These are phyloP conservation scores for Nicotiana benthamiana DNA, from an alignment of 257 asterid genomes.

Conservation along the genomic window DNA sequence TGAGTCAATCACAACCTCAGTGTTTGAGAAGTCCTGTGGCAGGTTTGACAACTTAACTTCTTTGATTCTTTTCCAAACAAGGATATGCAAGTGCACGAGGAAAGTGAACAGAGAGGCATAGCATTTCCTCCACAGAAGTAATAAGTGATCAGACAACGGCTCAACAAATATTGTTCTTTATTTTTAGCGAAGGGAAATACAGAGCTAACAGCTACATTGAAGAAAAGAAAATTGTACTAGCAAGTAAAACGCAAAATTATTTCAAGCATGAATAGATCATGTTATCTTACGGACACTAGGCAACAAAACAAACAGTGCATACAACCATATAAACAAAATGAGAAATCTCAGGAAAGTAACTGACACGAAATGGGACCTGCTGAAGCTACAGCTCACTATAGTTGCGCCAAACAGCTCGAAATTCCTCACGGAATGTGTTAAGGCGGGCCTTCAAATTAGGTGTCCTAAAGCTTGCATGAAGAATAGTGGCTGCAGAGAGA, in stretches of 20 bases:
- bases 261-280: neutral
- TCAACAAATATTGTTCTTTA: neutral
- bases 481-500: constrained; percentile 43
- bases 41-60: neutral
- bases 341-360: constrained; percentile 17
- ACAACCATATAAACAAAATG: neutral
- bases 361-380: constrained; percentile 12
- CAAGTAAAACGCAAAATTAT: neutral
- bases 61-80: neutral
- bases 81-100: neutral
- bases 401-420: constrained; percentile 96
- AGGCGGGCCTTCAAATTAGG: constrained; percentile 94
- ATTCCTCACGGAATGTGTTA: constrained; percentile 95
- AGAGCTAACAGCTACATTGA: neutral
- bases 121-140: neutral
- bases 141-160: neutral
- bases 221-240: neutral
- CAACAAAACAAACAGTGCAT: neutral
- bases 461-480: constrained; percentile 93
- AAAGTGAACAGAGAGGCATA: neutral
- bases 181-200: neutral
- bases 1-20: neutral
- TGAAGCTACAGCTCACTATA: constrained; percentile 72
- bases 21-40: neutral
- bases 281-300: neutral